Evolutionary conservation across 345 rosid species (phyloP).

Genomic region (Eucalyptus marginata): DNA sequence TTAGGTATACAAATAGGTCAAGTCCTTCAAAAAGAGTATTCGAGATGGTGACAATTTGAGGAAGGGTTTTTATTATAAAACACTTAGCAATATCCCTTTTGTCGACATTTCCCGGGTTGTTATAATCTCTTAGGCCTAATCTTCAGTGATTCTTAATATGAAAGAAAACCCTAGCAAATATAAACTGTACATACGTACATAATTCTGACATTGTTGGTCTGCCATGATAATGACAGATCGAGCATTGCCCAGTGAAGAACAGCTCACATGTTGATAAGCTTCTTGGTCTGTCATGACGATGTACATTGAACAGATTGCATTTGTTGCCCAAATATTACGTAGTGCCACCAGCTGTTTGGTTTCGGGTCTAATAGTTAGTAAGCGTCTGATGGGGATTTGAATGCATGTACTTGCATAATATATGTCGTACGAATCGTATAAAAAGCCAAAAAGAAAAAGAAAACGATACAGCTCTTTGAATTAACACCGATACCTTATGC

Average conservation of each 20-base stretch:
- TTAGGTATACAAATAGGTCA: neutral
- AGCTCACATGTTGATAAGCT: neutral
- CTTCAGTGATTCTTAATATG: neutral
- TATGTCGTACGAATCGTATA: neutral
- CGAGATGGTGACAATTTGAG: neutral
- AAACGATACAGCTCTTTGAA: too few relatives aligned
- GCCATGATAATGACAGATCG: neutral
- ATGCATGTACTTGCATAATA: neutral
- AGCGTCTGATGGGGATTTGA: neutral
- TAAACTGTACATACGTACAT: neutral
- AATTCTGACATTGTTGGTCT: neutral
- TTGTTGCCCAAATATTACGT: neutral
- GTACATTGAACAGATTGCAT: neutral
- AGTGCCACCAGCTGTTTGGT: neutral
- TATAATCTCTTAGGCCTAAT: neutral
- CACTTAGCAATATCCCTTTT: neutral
- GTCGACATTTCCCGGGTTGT: neutral
- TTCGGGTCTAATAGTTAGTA: neutral
- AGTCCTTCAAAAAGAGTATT: neutral
- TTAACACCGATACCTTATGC: too few relatives aligned
- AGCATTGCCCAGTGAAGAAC: neutral
- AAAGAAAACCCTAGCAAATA: neutral
- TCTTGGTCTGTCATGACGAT: neutral
- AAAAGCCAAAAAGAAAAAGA: too few relatives aligned
- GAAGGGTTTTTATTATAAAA: neutral